A percentile compares a stretch with the other conserved stretches of the same genome.
phyloP scores from a whole-genome alignment of 768 basidiomycete genomes.

The Cyclocybe aegerita region DNA sequence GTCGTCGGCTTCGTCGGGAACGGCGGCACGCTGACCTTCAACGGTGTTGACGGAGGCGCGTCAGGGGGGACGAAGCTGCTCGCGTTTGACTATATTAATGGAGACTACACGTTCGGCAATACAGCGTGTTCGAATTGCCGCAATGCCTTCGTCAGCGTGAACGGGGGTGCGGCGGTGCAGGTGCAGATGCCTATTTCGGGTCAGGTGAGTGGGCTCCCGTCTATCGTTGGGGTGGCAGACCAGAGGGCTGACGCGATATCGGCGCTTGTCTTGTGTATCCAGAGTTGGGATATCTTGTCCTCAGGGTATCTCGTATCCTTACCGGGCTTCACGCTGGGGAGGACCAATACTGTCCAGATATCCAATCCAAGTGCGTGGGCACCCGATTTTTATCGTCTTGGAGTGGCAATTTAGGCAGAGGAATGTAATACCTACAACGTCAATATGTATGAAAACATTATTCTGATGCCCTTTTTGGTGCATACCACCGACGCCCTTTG shows the following conservation, averaged over 20 bases:
- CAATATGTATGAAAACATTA: no score
- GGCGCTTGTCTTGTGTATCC: neutral
- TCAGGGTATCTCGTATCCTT: constrained; percentile 40
- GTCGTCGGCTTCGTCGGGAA: constrained; percentile 42
- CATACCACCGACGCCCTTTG: no score
- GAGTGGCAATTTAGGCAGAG: constrained; percentile 25
- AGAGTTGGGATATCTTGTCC: constrained; percentile 48
- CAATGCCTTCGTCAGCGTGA: constrained; percentile 45
- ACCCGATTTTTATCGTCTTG: constrained; percentile 42
- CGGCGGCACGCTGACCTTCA: constrained; percentile 43
- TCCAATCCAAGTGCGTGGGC: constrained; percentile 42
- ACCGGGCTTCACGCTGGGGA: constrained; percentile 42
- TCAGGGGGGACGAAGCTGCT: constrained; percentile 42
- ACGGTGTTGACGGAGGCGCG: constrained; percentile 38
- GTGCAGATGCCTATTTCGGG: constrained; percentile 48
- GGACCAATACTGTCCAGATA: constrained; percentile 42
- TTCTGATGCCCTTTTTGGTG: no score
- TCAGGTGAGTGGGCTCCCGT: constrained; percentile 30
- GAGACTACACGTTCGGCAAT: constrained; percentile 40
- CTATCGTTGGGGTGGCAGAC: neutral
- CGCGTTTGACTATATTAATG: constrained; percentile 48
- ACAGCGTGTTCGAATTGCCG: constrained; percentile 50
- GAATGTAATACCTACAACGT: no score
- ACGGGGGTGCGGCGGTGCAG: constrained; percentile 40
- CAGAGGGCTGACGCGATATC: neutral